Evolutionary conservation across 352 stramenopile genomes (phyloP), one percentile per base, ranked within the genome.

Genomic region (Phytopythium helicoides): DNA sequence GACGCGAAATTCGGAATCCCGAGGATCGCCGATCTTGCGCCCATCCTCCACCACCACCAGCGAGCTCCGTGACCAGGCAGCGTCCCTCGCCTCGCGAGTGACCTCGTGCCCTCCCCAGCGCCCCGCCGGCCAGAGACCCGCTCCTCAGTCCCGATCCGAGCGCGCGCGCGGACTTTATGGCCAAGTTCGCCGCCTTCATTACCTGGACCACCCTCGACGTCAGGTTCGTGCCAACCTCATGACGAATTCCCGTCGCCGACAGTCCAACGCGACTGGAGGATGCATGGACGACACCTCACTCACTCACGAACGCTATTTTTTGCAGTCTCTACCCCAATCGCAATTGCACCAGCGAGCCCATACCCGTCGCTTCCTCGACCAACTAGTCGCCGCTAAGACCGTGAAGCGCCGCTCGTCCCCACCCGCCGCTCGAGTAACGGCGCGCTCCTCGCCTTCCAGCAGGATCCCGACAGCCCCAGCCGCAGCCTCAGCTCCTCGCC

Each of bases 151-250:
- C 16, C 6, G 9, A 14, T n/a, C 18, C 42, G 23, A 34, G 47
- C 34, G 34, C 22, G 31, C 23, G 21, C 18, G 31, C 36, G 18
- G 28, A 28, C 23, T 73, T 54, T 55, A 73, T 73, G 65, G 65
- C 65, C 57, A 73, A 73, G 58, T 73, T 73, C 54, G 60, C 65
- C 47, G 65, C 64, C 61, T 73, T 52, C 49, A 63, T 73, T 48
- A 73, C 65, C 28, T 73, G 65, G 65, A 73, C 57, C 54, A 73
- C 65, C 41, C 66, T 75, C 58, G 62, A 75, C 62, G 58, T 75
- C 38, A 58, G 64, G 66, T 75, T 56, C 54, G 62, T 69, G 40
- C n/a, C n/a, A n/a, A n/a, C 11, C 15, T 47, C 22, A 47, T 14
- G 14, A 23, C 12, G n/a, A 16, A 10, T 39, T 26, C 6, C 31